Evolutionary conservation across 257 asterid species (phyloP).

Genomic region (Apocynum venetum): DNA sequence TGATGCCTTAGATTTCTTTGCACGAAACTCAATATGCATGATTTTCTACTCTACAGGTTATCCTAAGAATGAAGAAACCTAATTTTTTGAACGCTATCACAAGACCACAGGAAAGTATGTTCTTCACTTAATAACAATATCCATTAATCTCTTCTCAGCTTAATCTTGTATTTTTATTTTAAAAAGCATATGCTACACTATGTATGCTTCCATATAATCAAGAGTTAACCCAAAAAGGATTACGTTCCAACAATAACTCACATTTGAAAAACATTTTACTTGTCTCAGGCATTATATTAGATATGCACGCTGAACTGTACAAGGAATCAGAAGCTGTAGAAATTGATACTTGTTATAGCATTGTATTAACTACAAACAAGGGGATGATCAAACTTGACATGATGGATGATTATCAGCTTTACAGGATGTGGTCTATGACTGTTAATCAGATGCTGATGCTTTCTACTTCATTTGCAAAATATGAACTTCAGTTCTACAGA

Average conservation of each 20-base stretch:
- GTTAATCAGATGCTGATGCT: slow-evolving; percentile 76
- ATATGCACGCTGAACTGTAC: slow-evolving; percentile 62
- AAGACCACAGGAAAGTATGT: slow-evolving; percentile 69
- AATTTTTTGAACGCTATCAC: slow-evolving; percentile 55
- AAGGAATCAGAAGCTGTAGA: slow-evolving; percentile 52
- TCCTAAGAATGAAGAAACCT: slow-evolving; percentile 65
- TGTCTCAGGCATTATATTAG: slow-evolving; percentile 47
- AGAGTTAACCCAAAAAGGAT: not conserved
- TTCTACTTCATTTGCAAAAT: slow-evolving; percentile 53
- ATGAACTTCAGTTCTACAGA: slow-evolving; percentile 52
- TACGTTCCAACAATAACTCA: not conserved
- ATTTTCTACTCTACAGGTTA: slow-evolving; percentile 40
- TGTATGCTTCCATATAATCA: not conserved
- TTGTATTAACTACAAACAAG: slow-evolving; percentile 61
- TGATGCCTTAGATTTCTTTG: not conserved
- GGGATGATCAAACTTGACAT: slow-evolving; percentile 70
- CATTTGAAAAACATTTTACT: not conserved
- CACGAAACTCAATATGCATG: not conserved
- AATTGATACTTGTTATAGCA: slow-evolving; percentile 54
- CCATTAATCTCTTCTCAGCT: slow-evolving; percentile 4
- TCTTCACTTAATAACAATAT: not conserved
- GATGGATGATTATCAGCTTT: slow-evolving; percentile 55
- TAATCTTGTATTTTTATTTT: not conserved
- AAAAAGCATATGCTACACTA: not conserved
- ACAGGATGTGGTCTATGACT: slow-evolving; percentile 71